Evolutionary conservation across 208 protist genomes (phyloP).

Genomic region (Balamuthia mandrillaris): DNA sequence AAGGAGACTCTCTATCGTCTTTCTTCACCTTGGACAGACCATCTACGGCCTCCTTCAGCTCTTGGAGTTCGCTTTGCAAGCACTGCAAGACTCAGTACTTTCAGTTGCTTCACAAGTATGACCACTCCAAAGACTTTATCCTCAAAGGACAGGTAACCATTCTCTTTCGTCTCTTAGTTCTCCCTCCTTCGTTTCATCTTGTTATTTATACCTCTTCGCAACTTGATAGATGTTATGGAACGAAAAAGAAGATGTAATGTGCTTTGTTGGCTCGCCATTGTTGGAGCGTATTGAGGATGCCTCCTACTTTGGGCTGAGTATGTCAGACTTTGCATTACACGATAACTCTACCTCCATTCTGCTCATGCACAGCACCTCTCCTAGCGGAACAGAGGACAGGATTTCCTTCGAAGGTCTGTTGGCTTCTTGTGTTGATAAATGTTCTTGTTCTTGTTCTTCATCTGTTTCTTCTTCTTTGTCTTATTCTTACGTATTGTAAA

Average conservation of each 20-base stretch:
- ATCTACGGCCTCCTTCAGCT: background rate
- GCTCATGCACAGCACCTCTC: background rate
- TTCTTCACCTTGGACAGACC: background rate
- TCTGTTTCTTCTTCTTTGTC: no score
- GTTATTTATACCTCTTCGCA: background rate
- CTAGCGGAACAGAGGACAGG: no score
- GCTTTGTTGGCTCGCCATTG: slow-evolving; percentile 15
- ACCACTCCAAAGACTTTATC: background rate
- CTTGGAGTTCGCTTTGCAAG: background rate
- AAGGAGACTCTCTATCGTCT: background rate
- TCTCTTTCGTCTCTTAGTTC: background rate
- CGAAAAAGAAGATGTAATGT: background rate
- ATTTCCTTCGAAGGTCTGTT: no score
- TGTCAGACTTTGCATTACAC: slow-evolving; percentile 15
- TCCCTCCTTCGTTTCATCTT: background rate
- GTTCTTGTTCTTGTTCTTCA: no score
- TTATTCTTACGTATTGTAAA: no score
- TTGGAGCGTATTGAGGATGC: background rate
- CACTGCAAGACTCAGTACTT: background rate
- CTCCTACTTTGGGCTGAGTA: background rate
- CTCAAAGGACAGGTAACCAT: slow-evolving; percentile 5
- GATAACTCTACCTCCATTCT: background rate
- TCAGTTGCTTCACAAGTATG: background rate
- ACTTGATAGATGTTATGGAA: slow-evolving; percentile 6
- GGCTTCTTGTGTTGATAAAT: no score